These are phyloP conservation scores for Venturia pyrina DNA, from an alignment of 2,329 filamentous ascomycete species.

Conservation along the genomic window DNA sequence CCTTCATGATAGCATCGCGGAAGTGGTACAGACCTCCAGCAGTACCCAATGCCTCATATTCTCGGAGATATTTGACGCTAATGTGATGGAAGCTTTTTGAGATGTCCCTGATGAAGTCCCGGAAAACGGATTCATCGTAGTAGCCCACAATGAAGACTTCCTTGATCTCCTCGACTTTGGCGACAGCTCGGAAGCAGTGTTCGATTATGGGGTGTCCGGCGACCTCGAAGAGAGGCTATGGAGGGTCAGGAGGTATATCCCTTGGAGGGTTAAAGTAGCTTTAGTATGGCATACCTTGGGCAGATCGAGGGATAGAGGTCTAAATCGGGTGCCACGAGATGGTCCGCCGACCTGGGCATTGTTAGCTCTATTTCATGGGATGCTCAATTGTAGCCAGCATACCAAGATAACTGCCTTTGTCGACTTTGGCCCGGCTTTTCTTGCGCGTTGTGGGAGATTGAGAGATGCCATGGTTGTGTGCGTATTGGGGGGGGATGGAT, in stretches of 20 bases:
- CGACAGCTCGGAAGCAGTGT: conserved; percentile 88
- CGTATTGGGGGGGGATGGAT: background rate
- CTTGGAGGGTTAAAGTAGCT: background rate
- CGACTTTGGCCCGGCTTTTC: conserved; percentile 36
- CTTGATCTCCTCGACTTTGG: conserved; percentile 82
- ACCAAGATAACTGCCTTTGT: conserved; percentile 96
- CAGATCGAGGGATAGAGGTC: conserved; percentile 87
- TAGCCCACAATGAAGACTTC: conserved; percentile 98
- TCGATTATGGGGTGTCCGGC: conserved; percentile 97
- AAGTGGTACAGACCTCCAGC: conserved; percentile 98
- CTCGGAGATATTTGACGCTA: conserved; percentile 87
- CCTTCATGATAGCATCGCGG: conserved; percentile 96
- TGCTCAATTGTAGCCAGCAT: conserved; percentile 24
- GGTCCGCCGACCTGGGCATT: conserved; percentile 73
- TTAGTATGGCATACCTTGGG: conserved; percentile 59
- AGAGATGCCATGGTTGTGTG: conserved; percentile 12
- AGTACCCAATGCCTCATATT: conserved; percentile 93
- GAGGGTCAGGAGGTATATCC: background rate
- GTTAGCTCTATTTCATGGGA: conserved; percentile 19
- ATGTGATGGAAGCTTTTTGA: conserved; percentile 76
- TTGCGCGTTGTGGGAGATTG: conserved; percentile 21
- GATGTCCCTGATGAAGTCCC: conserved; percentile 94
- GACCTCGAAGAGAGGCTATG: conserved; percentile 90
- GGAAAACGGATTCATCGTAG: conserved; percentile 95
- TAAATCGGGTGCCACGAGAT: conserved; percentile 89